Conservation (phyloP, 2,329 filamentous ascomycete genomes). For the Calycina herbarum region DNA sequence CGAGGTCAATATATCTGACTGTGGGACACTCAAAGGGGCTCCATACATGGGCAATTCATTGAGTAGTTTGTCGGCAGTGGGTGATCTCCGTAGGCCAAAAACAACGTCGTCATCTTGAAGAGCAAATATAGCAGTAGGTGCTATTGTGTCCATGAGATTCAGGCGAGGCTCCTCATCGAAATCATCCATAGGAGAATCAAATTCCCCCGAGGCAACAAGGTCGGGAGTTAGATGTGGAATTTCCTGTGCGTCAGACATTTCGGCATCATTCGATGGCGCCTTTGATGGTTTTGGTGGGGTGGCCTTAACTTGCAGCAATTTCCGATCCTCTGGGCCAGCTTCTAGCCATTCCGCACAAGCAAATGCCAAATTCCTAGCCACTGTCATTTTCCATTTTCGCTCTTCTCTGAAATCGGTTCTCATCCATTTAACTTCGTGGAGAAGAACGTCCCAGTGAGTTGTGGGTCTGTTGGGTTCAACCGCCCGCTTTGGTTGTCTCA, state of each 20-base stretch:
- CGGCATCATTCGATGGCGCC: slow-evolving; percentile 35
- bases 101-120: slow-evolving; percentile 80
- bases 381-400: slow-evolving; percentile 85
- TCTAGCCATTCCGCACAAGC: slow-evolving; percentile 83
- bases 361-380: slow-evolving; percentile 76
- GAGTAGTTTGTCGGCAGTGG: slow-evolving; percentile 73
- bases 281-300: slow-evolving; percentile 30
- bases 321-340: slow-evolving; percentile 61
- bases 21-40: slow-evolving; percentile 59
- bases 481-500: slow-evolving; percentile 83
- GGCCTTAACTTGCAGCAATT: slow-evolving; percentile 66
- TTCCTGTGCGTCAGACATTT: slow-evolving; percentile 34
- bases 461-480: slow-evolving; percentile 75
- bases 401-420: slow-evolving; percentile 93
- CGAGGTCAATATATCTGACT: slow-evolving; percentile 55
- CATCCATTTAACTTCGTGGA: slow-evolving; percentile 98
- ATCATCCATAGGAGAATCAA: slow-evolving; percentile 53
- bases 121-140: slow-evolving; percentile 80
- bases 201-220: slow-evolving; percentile 62
- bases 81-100: slow-evolving; percentile 73
- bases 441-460: slow-evolving; percentile 80
- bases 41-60: slow-evolving; percentile 81
- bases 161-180: slow-evolving; percentile 38
- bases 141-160: slow-evolving; percentile 45
- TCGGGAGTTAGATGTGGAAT: slow-evolving; percentile 61